Evolutionary conservation across 2,329 filamentous ascomycete species (phyloP).

Genomic region (Botrytis galanthina): DNA sequence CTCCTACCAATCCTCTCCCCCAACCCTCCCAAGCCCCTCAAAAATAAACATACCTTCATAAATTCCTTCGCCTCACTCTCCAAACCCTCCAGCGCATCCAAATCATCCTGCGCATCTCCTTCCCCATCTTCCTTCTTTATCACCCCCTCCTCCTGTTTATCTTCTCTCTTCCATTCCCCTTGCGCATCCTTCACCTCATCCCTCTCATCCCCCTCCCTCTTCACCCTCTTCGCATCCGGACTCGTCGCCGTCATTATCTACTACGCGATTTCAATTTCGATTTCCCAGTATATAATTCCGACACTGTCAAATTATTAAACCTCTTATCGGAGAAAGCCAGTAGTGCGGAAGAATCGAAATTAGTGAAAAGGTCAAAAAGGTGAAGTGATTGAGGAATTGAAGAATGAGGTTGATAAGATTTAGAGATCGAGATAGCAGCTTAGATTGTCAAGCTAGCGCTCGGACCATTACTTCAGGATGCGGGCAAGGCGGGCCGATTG

Average conservation of each 20-base stretch:
- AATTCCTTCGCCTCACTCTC: conserved; percentile 87
- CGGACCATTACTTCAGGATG: not conserved
- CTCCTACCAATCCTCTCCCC: not conserved
- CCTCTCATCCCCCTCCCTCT: not conserved
- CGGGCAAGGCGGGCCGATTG: not conserved
- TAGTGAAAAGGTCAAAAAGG: not conserved
- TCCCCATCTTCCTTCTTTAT: not conserved
- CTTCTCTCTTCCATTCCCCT: not conserved
- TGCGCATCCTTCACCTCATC: too few relatives aligned
- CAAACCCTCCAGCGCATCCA: conserved; percentile 75
- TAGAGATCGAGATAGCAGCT: not conserved
- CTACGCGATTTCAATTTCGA: not conserved
- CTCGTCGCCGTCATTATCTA: not conserved
- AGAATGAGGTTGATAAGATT: not conserved
- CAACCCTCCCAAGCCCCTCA: rapidly evolving
- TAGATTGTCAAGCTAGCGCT: not conserved
- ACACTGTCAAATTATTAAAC: not conserved
- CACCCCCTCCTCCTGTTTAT: not conserved
- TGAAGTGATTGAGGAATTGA: not conserved
- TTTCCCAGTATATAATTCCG: not conserved
- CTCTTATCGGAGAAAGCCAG: not conserved
- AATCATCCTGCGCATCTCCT: conserved; percentile 49
- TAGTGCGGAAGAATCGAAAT: not conserved
- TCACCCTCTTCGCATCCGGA: not conserved
- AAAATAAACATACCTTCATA: conserved; percentile 63